phyloP scores from a whole-genome alignment of 306 rosid genomes.

The Parietaria judaica region DNA sequence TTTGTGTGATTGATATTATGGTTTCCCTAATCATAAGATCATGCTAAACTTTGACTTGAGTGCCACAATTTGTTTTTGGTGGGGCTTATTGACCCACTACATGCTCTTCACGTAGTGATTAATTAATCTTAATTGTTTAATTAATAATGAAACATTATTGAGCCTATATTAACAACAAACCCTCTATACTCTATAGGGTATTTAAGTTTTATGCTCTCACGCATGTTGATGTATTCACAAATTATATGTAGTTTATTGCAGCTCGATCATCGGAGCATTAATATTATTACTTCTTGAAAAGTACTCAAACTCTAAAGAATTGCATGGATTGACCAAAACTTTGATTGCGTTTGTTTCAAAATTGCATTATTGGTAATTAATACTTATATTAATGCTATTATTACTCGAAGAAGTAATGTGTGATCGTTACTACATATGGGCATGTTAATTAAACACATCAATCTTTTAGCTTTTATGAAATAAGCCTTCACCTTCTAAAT shows the following conservation, averaged over 20 bases:
- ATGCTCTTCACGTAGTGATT: conserved; percentile 46
- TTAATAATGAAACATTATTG: conserved; percentile 33
- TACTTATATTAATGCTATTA: background rate
- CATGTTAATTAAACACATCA: background rate
- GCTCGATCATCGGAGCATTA: background rate
- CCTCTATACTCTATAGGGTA: conserved; percentile 4
- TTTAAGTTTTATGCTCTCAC: conserved; percentile 4
- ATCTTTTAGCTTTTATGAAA: background rate
- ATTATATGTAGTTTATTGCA: background rate
- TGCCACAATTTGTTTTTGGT: conserved; percentile 21
- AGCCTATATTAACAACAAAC: conserved; percentile 34
- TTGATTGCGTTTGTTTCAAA: background rate
- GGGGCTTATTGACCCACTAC: conserved; percentile 32
- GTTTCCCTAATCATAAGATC: conserved; percentile 24
- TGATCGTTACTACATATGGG: background rate
- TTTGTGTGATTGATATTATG: background rate
- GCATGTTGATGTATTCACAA: conserved; percentile 11
- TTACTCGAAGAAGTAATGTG: conserved; percentile 2
- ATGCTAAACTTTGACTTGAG: conserved; percentile 33
- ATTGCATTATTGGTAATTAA: background rate
- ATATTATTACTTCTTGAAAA: background rate
- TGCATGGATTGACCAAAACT: background rate
- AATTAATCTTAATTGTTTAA: conserved; percentile 21
- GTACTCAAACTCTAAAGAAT: background rate
- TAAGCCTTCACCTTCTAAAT: background rate